A percentile compares a stretch with the other conserved stretches of the same genome.
Conservation (phyloP, 2,329 filamentous ascomycete genomes). For the Capronia coronata region DNA sequence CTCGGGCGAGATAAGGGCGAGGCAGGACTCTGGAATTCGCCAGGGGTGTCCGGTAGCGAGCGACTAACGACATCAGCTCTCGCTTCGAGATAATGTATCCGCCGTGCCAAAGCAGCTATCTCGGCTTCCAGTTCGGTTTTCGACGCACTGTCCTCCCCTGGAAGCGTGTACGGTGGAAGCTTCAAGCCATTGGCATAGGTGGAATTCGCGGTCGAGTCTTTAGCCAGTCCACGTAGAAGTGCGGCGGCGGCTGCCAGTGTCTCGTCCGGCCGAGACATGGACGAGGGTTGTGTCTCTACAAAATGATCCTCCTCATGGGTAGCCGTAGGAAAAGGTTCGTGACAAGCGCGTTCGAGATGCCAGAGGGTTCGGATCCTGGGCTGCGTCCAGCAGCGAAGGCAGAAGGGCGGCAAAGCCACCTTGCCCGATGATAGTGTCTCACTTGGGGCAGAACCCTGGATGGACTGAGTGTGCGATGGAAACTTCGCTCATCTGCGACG, state of each 20-base stretch:
- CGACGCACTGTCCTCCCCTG: slow-evolving; percentile 66
- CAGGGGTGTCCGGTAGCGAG: slow-evolving; percentile 71
- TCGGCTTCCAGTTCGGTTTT: slow-evolving; percentile 78
- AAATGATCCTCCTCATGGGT: slow-evolving; percentile 21
- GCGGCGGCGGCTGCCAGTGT: slow-evolving; percentile 43
- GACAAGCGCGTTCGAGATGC: slow-evolving; percentile 16
- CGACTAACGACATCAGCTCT: slow-evolving; percentile 59
- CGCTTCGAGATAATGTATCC: slow-evolving; percentile 77
- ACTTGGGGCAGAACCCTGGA: background rate
- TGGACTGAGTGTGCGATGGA: background rate
- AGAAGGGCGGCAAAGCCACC: slow-evolving; percentile 26
- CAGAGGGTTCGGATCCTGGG: slow-evolving; percentile 16
- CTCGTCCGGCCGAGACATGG: slow-evolving; percentile 44
- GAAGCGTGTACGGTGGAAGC: slow-evolving; percentile 58
- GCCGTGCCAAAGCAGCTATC: slow-evolving; percentile 66
- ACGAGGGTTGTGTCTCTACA: slow-evolving; percentile 18
- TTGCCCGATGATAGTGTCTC: slow-evolving; percentile 5
- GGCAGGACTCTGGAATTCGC: slow-evolving; percentile 55
- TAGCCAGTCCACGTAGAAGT: slow-evolving; percentile 43
- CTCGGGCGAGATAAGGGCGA: slow-evolving; percentile 58
- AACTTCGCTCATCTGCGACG: background rate
- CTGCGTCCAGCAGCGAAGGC: slow-evolving; percentile 25
- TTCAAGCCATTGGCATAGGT: slow-evolving; percentile 46
- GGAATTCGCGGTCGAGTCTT: slow-evolving; percentile 35
- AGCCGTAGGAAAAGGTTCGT: slow-evolving; percentile 6